These are phyloP conservation scores for Falciphora oryzae DNA, from an alignment of 2,329 filamentous ascomycete species.

Conservation along the genomic window DNA sequence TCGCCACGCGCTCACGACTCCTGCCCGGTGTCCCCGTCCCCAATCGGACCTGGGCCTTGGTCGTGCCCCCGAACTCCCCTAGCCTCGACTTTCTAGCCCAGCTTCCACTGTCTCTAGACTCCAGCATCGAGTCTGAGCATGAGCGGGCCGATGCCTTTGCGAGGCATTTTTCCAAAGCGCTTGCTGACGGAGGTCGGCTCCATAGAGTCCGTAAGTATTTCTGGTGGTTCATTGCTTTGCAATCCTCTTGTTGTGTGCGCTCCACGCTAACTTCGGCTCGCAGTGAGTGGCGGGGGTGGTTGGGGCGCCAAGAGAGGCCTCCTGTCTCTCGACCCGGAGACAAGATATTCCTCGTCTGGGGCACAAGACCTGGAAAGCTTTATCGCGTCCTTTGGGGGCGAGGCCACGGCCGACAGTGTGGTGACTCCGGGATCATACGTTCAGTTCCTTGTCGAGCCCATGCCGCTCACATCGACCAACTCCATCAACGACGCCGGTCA, in stretches of 20 bases:
- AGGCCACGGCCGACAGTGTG: slow-evolving; percentile 42
- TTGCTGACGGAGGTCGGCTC: slow-evolving; percentile 38
- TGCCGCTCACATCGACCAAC: neutral
- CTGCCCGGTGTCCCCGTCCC: slow-evolving; percentile 12
- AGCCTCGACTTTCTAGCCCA: neutral
- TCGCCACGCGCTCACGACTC: slow-evolving; percentile 33
- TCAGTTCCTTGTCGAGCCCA: slow-evolving; percentile 52
- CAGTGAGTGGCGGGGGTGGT: slow-evolving; percentile 75
- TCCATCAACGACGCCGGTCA: slow-evolving; percentile 1
- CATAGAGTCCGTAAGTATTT: slow-evolving; percentile 38
- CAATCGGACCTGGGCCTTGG: slow-evolving; percentile 54
- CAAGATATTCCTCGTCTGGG: slow-evolving; percentile 40
- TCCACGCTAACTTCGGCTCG: slow-evolving; percentile 17
- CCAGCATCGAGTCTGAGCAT: slow-evolving; percentile 2
- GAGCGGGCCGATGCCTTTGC: neutral
- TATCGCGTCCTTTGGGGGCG: slow-evolving; percentile 40
- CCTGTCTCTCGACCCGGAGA: slow-evolving; percentile 70
- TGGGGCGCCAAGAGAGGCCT: slow-evolving; percentile 79
- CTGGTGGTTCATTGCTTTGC: neutral
- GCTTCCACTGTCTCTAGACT: neutral
- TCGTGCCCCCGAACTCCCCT: slow-evolving; percentile 40
- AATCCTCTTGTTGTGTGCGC: neutral
- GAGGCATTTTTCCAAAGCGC: slow-evolving; percentile 25
- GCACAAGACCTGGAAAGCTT: slow-evolving; percentile 49
- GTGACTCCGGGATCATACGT: slow-evolving; percentile 59